These are phyloP conservation scores for Larix sibirica DNA, from an alignment of 83 land plant genomes.

Conservation along the genomic window DNA sequence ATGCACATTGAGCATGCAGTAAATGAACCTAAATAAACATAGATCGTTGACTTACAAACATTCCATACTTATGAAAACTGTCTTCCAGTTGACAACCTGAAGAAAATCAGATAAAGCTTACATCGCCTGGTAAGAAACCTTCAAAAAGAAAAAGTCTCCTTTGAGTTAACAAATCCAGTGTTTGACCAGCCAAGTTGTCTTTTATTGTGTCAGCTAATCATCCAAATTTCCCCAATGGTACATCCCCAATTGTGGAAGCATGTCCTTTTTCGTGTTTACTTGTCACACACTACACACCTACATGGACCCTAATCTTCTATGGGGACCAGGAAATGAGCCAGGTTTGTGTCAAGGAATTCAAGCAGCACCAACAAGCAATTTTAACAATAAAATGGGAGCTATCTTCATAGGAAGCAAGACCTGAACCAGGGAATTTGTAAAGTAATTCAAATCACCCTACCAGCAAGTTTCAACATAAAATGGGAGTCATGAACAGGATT, in stretches of 20 bases:
- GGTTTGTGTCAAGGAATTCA: background rate
- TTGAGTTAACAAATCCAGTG: background rate
- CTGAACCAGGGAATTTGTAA: background rate
- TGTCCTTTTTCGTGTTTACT: background rate
- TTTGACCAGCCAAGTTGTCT: background rate
- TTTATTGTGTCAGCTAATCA: background rate
- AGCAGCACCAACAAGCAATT: constrained; percentile 1
- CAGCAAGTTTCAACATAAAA: background rate
- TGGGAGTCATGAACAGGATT: background rate
- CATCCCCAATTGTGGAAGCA: background rate
- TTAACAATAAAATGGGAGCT: background rate
- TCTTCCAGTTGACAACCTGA: too few relatives aligned
- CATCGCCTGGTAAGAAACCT: background rate
- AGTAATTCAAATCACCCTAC: background rate
- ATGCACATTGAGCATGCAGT: background rate
- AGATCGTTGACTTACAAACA: too few relatives aligned
- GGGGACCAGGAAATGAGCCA: background rate
- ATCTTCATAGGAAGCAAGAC: background rate
- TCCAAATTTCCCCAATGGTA: background rate
- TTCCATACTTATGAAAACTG: too few relatives aligned
- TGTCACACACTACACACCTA: background rate
- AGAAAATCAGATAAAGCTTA: background rate
- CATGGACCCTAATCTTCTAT: background rate
- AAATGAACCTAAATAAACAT: background rate
- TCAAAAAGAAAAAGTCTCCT: background rate